A percentile compares a stretch with the other conserved stretches of the same genome.
These are phyloP conservation scores for Eimeria acervulina DNA, from an alignment of 169 alveolate species.

Conservation along the genomic window DNA sequence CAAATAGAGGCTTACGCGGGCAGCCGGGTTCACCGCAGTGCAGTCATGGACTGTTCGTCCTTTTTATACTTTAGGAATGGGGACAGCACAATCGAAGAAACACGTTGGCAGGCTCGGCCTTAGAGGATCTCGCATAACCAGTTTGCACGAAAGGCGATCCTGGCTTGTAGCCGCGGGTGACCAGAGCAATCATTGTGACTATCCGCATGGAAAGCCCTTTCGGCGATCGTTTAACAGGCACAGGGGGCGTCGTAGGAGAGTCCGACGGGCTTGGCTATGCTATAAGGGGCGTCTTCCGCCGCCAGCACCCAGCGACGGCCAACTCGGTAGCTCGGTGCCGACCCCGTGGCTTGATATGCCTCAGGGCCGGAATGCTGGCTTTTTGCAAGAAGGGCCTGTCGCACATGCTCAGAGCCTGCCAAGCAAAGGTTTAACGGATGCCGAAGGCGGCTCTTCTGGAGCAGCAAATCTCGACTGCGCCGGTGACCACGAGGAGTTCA, in stretches of 20 bases:
- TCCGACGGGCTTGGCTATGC: constrained; percentile 38
- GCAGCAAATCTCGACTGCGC: background rate
- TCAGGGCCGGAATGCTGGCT: background rate
- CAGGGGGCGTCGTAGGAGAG: background rate
- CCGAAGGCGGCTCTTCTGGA: background rate
- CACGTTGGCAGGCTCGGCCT: background rate
- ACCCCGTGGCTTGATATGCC: constrained; percentile 70
- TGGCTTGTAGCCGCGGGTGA: constrained; percentile 15
- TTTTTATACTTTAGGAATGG: constrained; percentile 13
- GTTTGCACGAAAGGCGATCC: constrained; percentile 34
- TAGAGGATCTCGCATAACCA: background rate
- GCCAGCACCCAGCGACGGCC: constrained; percentile 23
- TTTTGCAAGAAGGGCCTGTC: background rate
- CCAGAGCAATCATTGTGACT: background rate
- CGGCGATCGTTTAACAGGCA: background rate
- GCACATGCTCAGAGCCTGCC: background rate
- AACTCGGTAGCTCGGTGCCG: constrained; percentile 26
- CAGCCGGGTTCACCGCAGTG: background rate
- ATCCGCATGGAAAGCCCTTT: background rate
- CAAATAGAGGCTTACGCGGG: background rate
- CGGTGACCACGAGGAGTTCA: constrained; percentile 13
- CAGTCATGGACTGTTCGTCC: background rate
- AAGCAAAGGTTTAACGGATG: background rate
- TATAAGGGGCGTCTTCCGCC: constrained; percentile 46
- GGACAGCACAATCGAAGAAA: constrained; percentile 61